Percentiles rank a stretch among this genome's conserved stretches.
Evolutionary conservation across 169 alveolate species (phyloP).

Genomic region (Perkinsus chesapeaki): DNA sequence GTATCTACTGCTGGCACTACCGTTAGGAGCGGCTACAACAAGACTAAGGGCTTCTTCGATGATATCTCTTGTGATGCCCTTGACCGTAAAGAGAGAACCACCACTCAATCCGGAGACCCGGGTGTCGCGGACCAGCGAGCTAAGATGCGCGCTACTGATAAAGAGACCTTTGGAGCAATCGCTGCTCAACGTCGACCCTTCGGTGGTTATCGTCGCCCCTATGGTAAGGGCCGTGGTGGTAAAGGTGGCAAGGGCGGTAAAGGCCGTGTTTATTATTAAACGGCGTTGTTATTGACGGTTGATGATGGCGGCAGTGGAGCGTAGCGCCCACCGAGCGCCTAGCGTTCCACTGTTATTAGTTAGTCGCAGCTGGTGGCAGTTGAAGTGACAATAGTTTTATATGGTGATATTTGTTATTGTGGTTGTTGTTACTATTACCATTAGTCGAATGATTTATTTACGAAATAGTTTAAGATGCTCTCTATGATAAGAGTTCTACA

Average conservation of each 20-base stretch:
- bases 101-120: not conserved
- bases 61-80: conserved; percentile 29
- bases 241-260: not conserved
- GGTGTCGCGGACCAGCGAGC: not conserved
- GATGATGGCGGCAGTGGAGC: not conserved
- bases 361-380: not conserved
- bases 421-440: not conserved
- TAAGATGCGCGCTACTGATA: not conserved
- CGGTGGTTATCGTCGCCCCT: not conserved
- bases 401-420: not conserved
- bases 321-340: conserved; percentile 3
- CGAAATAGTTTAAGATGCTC: too few relatives aligned
- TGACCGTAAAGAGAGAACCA: conserved; percentile 3
- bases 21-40: conserved; percentile 17
- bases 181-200: not conserved
- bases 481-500: too few relatives aligned
- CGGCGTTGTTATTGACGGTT: not conserved
- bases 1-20: not conserved
- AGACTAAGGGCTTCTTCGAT: conserved; percentile 25
- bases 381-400: too few relatives aligned
- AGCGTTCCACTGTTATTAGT: not conserved
- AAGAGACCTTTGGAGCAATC: not conserved
- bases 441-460: not conserved
- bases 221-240: not conserved
- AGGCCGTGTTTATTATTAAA: not conserved